phyloP scores from a whole-genome alignment of 805 yeast species.

The Tetrapisispora fleetii region DNA sequence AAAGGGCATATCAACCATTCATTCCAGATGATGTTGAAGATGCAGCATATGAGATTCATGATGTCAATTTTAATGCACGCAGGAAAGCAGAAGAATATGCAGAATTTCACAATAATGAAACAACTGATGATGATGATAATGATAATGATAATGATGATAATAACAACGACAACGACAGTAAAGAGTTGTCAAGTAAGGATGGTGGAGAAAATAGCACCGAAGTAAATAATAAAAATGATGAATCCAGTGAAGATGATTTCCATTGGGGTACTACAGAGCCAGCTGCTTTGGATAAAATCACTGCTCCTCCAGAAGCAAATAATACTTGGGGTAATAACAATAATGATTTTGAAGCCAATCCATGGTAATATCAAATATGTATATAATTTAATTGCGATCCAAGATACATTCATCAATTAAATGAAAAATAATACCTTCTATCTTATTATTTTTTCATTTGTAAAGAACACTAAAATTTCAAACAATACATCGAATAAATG shows the following conservation, averaged over 20 bases:
- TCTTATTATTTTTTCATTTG: too few species aligned
- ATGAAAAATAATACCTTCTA: too few species aligned
- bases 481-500: not conserved
- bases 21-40: constrained; percentile 64
- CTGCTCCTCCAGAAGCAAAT: constrained; percentile 32
- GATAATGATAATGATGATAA: constrained; percentile 8
- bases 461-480: too few species aligned
- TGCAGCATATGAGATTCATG: constrained; percentile 58
- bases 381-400: not conserved
- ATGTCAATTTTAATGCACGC: constrained; percentile 27
- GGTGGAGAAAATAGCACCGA: constrained; percentile 1
- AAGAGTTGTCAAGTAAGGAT: constrained; percentile 1
- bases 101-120: constrained; percentile 7
- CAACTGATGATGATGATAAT: constrained; percentile 8
- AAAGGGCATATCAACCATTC: constrained; percentile 53
- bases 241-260: constrained; percentile 38
- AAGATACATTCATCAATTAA: not conserved
- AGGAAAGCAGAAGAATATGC: constrained; percentile 12
- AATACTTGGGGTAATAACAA: constrained; percentile 33
- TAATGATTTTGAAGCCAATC: constrained; percentile 50
- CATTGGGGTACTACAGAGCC: constrained; percentile 34
- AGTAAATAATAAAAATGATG: constrained; percentile 34
- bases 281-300: not conserved
- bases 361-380: constrained; percentile 38
- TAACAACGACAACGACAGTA: constrained; percentile 1